Base-by-base conservation (phyloP, 2,329 filamentous ascomycete genomes). In the Aspergillus tamarii region DNA sequence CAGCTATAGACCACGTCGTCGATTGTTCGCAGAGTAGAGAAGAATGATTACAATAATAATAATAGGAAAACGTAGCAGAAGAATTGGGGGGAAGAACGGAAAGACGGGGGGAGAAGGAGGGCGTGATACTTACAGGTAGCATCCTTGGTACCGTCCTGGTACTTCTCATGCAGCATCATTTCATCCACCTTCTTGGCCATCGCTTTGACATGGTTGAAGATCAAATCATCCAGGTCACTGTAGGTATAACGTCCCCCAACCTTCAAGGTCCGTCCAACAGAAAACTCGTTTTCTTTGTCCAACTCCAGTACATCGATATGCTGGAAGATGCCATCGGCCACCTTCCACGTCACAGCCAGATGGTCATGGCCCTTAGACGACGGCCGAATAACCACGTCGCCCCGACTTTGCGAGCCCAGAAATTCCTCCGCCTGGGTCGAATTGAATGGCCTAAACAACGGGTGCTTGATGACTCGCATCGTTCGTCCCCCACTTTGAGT, bases 121-220 rank as follows among this genome's bases (percentile, higher is more conserved):
- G 26, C 4, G 26, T 26, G 2, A 53, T 9, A 30, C 91, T 83
- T 89, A 97, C 94, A 94, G 67, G 93, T 91, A 73, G 95, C 91
- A 65, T 88, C 84, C 73, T 90, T 90, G 66, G 88, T 94, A 64
- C 91, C 89, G 67, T 88, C 88, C 80, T 96, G 93, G 83, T 91
- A 99, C 79, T 97, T 97, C 76, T 98, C 94, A 77, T 97, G 90
- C 69, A 90, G 88, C 85, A 93, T 95, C 84, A 99, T 89, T 83
- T 99, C 94, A 69, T 96, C 93, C 58, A 98, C 94, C 84, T 99
- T 99, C 80, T 91, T 92, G 21, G 93, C 91, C 95, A 98, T 99
- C 59, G 94, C 92, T 82, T 97, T 95, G 75, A 99, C 92, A 76
- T 99, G 95, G 74, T 95, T 91, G 75, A 96, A 94, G 70, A 99